These are phyloP conservation scores for Metschnikowia santaceciliae DNA, from an alignment of 805 yeast species.

Conservation along the genomic window DNA sequence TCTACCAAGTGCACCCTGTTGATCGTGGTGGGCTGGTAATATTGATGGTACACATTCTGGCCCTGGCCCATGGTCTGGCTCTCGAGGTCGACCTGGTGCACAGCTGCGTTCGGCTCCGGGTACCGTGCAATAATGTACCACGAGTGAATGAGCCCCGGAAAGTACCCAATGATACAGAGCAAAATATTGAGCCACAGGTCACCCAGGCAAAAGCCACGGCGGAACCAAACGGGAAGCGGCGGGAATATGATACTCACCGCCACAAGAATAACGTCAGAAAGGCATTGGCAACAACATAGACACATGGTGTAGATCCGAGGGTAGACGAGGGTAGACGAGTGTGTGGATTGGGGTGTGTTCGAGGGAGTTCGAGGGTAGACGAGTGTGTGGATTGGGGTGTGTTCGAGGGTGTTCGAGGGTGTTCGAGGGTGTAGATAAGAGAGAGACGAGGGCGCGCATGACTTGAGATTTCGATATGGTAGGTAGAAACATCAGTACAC, in stretches of 20 bases:
- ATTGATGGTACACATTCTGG: slow-evolving; percentile 15
- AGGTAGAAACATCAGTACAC: no score
- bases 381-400: no score
- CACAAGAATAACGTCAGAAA: slow-evolving; percentile 55
- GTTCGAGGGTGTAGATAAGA: no score
- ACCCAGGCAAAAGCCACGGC: slow-evolving; percentile 56
- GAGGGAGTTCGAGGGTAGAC: no score
- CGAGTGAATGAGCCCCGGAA: slow-evolving; percentile 50
- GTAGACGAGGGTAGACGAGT: no score
- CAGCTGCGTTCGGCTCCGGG: slow-evolving; percentile 24
- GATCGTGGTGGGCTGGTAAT: slow-evolving; percentile 6
- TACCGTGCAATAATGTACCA: slow-evolving; percentile 47
- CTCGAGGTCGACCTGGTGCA: slow-evolving; percentile 30
- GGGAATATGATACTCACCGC: slow-evolving; percentile 63
- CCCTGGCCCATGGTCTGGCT: slow-evolving; percentile 29
- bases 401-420: no score
- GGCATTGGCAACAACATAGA: slow-evolving; percentile 24
- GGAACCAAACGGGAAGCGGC: slow-evolving; percentile 66
- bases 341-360: no score
- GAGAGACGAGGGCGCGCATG: no score
- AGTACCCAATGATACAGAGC: slow-evolving; percentile 44
- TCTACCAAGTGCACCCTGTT: slow-evolving; percentile 7
- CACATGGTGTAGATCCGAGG: slow-evolving; percentile 3
- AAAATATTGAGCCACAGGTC: slow-evolving; percentile 45
- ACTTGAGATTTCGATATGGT: no score